These are phyloP conservation scores for Vitis hybrid DNA, from an alignment of 177 flowering plant species.

Conservation along the genomic window DNA sequence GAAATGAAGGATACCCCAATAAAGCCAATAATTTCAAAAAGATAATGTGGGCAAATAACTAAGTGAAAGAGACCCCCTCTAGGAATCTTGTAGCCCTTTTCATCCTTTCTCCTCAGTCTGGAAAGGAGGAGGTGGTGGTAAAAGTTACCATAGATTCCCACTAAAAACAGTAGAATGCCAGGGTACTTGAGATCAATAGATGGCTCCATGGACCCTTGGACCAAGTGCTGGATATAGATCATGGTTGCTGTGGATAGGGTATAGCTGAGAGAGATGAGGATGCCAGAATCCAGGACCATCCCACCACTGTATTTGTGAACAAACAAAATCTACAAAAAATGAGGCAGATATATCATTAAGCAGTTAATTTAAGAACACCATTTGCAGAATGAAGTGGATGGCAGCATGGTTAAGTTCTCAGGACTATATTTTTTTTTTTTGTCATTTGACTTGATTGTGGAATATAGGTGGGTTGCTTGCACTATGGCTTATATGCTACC, in stretches of 20 bases:
- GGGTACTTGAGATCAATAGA: slow-evolving; percentile 34
- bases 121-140: slow-evolving; percentile 68
- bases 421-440: no score
- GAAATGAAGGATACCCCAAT: slow-evolving; percentile 51
- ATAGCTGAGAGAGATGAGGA: slow-evolving; percentile 41
- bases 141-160: slow-evolving; percentile 61
- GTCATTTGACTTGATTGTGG: no score
- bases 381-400: no score
- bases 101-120: slow-evolving; percentile 26
- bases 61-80: slow-evolving; percentile 54
- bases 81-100: slow-evolving; percentile 54
- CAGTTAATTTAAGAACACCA: no score
- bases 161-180: slow-evolving; percentile 44
- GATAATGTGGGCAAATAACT: slow-evolving; percentile 67
- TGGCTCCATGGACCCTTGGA: slow-evolving; percentile 44
- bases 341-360: no score
- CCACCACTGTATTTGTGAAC: slow-evolving; percentile 69
- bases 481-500: no score
- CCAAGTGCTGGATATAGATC: slow-evolving; percentile 50
- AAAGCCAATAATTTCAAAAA: slow-evolving; percentile 49
- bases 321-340: slow-evolving; percentile 44
- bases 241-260: slow-evolving; percentile 30
- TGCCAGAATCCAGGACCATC: slow-evolving; percentile 38
- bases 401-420: no score
- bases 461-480: no score